Base-by-base conservation (phyloP, 768 basidiomycete genomes). In the Mycena epipterygia region DNA sequence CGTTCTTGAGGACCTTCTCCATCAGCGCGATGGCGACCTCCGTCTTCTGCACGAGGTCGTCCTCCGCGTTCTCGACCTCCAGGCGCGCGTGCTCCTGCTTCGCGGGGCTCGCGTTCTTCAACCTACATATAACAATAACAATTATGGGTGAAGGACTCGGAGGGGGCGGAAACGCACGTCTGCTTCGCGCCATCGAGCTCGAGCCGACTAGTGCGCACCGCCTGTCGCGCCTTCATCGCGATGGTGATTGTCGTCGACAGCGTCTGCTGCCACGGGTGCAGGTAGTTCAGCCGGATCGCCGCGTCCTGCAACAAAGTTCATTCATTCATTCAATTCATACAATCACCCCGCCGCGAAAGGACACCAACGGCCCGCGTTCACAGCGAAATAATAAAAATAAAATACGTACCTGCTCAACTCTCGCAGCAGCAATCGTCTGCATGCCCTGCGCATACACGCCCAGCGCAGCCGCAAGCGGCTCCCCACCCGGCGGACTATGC, bases 1-100 rank as follows among this genome's bases (percentile, higher is more conserved):
- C 97, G 82, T 99, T 98, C 76, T 99, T 97, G 49, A 99, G 87
- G 16, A 99, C 97, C 25, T 94, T 93, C 87, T 97, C 97, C 96
- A 98, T 97, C 60, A 96, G 88, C 5, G 93, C 95, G 76, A 98
- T 98, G 0, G 97, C 97, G 35, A 97, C 94, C 81, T 99, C 98
- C 21, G 98, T 99, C 87, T 95, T 96, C 80, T 97, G 96, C 7
- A 99, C 98, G 42, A 99, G 89, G 80, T 97, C 95, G 79, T 99
- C 98, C 76, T 96, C 94, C 6, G 94, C 94, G 73, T 95, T 95
- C 88, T 96, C 94, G 16, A 95, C 94, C 75, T 97, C 95, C 23
- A 98, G 89, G 56, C 94, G 86, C 3, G 96, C 95, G 56, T 98
- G 96, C 79, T 99, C 98, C 79, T 97, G 95, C 83, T 86, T 94